A percentile compares a stretch with the other conserved stretches of the same genome.
phyloP scores from a whole-genome alignment of 164 flowering plant genomes.

The Aristolochia fimbriata region DNA sequence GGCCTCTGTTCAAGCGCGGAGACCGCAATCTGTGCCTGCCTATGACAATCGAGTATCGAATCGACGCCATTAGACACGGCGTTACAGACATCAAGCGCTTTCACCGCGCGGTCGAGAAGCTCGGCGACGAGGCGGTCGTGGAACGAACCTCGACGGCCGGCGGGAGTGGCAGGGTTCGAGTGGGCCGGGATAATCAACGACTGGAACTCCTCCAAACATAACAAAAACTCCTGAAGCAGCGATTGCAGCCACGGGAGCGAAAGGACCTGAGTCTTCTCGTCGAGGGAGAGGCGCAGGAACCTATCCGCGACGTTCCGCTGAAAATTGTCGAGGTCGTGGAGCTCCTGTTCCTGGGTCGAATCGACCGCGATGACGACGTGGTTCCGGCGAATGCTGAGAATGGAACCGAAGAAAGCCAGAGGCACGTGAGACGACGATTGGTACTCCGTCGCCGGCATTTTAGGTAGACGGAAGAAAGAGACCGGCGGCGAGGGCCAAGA shows the following conservation, averaged over 20 bases:
- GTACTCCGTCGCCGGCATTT: slow-evolving; percentile 50
- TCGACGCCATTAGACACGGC: slow-evolving; percentile 50
- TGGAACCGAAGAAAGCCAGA: slow-evolving; percentile 40
- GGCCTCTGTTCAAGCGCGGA: slow-evolving; percentile 23
- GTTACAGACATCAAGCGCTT: slow-evolving; percentile 63
- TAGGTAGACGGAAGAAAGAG: background rate
- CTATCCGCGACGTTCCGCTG: slow-evolving; percentile 57
- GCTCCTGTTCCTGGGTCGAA: slow-evolving; percentile 48
- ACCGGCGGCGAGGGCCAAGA: background rate
- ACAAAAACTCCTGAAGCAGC: slow-evolving; percentile 29
- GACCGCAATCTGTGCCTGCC: slow-evolving; percentile 36
- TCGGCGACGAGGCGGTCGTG: slow-evolving; percentile 20
- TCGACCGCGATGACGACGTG: slow-evolving; percentile 49
- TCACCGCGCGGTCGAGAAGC: slow-evolving; percentile 36
- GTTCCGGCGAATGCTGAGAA: slow-evolving; percentile 74
- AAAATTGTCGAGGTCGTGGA: slow-evolving; percentile 59
- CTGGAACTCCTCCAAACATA: slow-evolving; percentile 39
- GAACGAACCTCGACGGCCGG: background rate
- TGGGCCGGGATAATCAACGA: slow-evolving; percentile 5
- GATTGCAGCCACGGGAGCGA: slow-evolving; percentile 39
- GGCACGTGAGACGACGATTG: slow-evolving; percentile 24
- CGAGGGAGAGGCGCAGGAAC: slow-evolving; percentile 34
- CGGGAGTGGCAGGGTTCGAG: background rate
- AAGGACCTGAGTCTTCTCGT: slow-evolving; percentile 42
- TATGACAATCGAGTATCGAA: slow-evolving; percentile 32